Evolutionary conservation across 805 yeast genomes (phyloP).

Genomic region (Saturnispora halmiae): DNA sequence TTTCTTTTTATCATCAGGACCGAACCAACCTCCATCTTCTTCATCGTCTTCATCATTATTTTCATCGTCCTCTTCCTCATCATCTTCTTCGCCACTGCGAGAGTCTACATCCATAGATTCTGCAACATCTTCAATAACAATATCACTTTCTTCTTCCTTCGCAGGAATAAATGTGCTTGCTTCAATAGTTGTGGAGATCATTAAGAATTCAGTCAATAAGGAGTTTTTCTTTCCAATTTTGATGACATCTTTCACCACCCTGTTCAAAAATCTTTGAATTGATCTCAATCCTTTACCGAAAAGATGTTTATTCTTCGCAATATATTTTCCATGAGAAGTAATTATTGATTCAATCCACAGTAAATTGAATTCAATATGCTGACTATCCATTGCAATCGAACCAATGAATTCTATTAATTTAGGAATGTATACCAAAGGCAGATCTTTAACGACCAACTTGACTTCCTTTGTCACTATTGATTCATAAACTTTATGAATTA

Average conservation of each 20-base stretch:
- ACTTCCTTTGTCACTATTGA: conserved; percentile 63
- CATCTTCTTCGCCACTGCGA: conserved; percentile 20
- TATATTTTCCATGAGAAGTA: conserved; percentile 67
- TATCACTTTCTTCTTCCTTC: conserved; percentile 23
- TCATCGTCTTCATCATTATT: conserved; percentile 29
- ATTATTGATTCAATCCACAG: conserved; percentile 70
- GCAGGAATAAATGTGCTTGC: conserved; percentile 14
- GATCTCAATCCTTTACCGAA: conserved; percentile 59
- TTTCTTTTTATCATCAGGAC: conserved; percentile 25
- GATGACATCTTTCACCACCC: conserved; percentile 68
- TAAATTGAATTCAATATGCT: conserved; percentile 76
- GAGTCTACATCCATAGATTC: conserved; percentile 13
- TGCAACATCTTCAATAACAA: conserved; percentile 23
- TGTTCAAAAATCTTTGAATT: conserved; percentile 63
- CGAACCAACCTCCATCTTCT: conserved; percentile 29
- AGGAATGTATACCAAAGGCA: conserved; percentile 72
- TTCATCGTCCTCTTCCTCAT: conserved; percentile 28
- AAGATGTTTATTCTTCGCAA: conserved; percentile 50
- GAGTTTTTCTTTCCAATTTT: conserved; percentile 44
- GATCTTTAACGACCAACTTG: conserved; percentile 49
- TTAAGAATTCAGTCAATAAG: conserved; percentile 45
- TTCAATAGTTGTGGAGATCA: conserved; percentile 15
- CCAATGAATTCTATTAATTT: conserved; percentile 64
- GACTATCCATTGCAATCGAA: conserved; percentile 54
- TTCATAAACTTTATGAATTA: conserved; percentile 69